These are phyloP conservation scores for Trebouxiophyceae sp. DNA, from an alignment of 163 green algal species.

Conservation along the genomic window DNA sequence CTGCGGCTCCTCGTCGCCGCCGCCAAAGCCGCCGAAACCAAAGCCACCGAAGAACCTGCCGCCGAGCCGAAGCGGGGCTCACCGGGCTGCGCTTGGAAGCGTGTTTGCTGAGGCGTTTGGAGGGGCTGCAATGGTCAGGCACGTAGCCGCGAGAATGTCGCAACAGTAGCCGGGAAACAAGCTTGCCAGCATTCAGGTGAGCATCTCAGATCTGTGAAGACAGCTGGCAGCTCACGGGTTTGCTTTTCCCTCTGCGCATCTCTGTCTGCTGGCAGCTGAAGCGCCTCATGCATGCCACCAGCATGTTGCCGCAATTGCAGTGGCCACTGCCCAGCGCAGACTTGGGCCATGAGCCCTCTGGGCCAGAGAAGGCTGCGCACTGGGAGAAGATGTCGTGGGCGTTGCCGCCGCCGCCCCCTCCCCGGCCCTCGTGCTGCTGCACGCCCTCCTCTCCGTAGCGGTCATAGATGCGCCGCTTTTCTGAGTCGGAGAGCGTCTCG, in stretches of 20 bases:
- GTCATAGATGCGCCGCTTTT: slow-evolving; percentile 87
- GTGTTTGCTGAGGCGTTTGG: not conserved
- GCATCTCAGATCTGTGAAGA: not conserved
- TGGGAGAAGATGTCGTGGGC: slow-evolving; percentile 78
- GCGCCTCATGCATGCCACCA: not conserved
- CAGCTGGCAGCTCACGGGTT: not conserved
- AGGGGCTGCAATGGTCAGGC: too few species aligned
- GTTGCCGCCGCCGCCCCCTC: slow-evolving; percentile 43
- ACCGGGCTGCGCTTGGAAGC: not conserved
- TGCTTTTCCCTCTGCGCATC: not conserved
- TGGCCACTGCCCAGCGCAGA: not conserved
- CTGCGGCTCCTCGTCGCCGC: slow-evolving; percentile 69
- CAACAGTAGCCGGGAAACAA: too few species aligned
- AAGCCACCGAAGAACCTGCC: slow-evolving; percentile 69
- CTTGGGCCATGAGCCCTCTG: not conserved
- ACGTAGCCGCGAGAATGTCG: too few species aligned
- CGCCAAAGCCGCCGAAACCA: slow-evolving; percentile 46
- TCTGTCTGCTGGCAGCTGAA: not conserved
- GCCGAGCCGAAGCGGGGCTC: not conserved
- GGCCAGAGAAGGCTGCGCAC: slow-evolving; percentile 16
- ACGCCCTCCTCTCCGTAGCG: slow-evolving; percentile 86
- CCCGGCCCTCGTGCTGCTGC: slow-evolving; percentile 71
- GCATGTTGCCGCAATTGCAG: not conserved
- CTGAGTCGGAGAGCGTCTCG: slow-evolving; percentile 74
- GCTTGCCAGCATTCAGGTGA: too few species aligned